Base-by-base conservation (phyloP, 2,329 filamentous ascomycete genomes). In the Talaromyces sp. region DNA sequence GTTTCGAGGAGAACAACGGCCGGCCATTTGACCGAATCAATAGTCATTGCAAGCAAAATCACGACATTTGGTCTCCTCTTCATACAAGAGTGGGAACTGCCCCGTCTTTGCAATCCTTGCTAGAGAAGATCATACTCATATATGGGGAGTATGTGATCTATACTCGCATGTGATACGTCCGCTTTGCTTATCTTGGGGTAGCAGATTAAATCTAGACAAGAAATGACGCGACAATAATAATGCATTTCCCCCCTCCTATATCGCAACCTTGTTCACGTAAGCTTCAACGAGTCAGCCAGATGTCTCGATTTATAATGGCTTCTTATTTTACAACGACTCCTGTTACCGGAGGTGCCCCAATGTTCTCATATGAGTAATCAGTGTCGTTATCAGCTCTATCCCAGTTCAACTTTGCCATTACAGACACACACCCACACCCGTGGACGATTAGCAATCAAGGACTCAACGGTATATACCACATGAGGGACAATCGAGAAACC, bases 291-390 rank as follows among this genome's bases (percentile, higher is more conserved):
- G 17, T 48, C 25, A 48, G 45, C 25, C 19, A 10, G 7, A 21
- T 5, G 2, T 35, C 17, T 10, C 9, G 11, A 19, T 40, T 28
- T 28, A 17, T 40, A 36, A 53, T 40, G n/a, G 10, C 39, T n/a
- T 41, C 36, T 39, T 7, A 6, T 37, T 11, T 10, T 8, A 37
- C n/a, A 43, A 46, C 36, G 56, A 53, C 56, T 57, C 56, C 56
- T 57, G 39, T 53, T 53, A 57, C 51, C 56, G 56, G 56, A 57
- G 31, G n/a, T 35, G 4, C 13, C 10, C n/a, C 28, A 28, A 45
- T 39, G 39, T 28, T 36, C 25, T 55, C 52, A 43, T 55, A 43
- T 55, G 37, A 33, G 45, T 55, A 35, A 55, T 36, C 31, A 21
- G 28, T 48, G 45, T 35, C 25, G 19, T 55, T 55, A 28, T 55